Evolutionary conservation across 2,329 filamentous ascomycete genomes (phyloP), one percentile per base, ranked within the genome.

Genomic region (Aspergillus udagawae): DNA sequence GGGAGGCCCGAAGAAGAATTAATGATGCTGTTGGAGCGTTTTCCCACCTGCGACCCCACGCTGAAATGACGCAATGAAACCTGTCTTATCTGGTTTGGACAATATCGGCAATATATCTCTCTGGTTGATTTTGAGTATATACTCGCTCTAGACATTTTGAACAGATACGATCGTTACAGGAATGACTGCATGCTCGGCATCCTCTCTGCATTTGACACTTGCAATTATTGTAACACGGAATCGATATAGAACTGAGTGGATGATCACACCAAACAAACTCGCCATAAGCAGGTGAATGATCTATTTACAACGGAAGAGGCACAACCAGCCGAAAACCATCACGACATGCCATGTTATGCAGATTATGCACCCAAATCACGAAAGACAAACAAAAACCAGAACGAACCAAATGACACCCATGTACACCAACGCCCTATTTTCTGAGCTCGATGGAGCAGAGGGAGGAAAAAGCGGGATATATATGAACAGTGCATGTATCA

Each of bases 351-450:
- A 47, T 7, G 14, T 47, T 47, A 47, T 47, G 44, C 44, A 47
- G 17, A 50, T 45, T 35, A 53, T 57, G 38, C 52, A 53, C 27
- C 51, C 47, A 50, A 49, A 25, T 45, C 38, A 28, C 29, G 4
- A 25, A 53, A 51, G 32, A 41, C 48, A 23, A 50, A 27, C 42
- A 35, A 21, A 55, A 41, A 27, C 48, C 44, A 21, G 23, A 6
- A 58, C 45, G 23, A 58, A 48, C 51, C 48, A 49, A 55, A 44
- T 42, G 4, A 50, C 56, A 42, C 52, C 55, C 32, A 64, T 69
- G 62, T 70, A 66, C 65, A 67, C 65, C 63, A 55, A 62, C 67
- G 64, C 67, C 63, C 44, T 51, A 51, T 45, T 54, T 50, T 42
- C 55, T 35, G 47, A 62, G 49, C 51, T 49, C 21, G 57, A 55